phyloP scores from a whole-genome alignment of 352 stramenopile species.

The Chrysophaeum taylorii region DNA sequence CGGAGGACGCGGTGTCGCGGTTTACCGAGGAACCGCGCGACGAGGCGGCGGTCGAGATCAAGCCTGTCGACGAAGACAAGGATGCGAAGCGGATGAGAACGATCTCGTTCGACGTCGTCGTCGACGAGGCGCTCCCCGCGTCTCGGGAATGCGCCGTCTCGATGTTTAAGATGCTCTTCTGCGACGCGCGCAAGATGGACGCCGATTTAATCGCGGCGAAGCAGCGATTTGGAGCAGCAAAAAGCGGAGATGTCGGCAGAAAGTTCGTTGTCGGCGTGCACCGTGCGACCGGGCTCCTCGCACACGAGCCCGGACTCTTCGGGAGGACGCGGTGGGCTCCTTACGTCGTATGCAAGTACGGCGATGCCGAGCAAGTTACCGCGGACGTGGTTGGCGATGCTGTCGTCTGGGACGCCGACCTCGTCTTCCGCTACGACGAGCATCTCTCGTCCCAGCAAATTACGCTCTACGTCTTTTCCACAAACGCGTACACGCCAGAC shows the following conservation, averaged over 20 bases:
- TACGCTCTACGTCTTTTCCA: neutral
- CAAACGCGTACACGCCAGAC: neutral
- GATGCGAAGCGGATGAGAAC: too few relatives aligned
- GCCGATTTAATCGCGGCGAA: too few relatives aligned
- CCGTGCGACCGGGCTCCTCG: neutral
- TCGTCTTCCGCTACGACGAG: neutral
- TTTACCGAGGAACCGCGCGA: too few relatives aligned
- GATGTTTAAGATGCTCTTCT: too few relatives aligned
- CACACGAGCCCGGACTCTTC: neutral
- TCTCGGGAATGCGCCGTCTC: too few relatives aligned
- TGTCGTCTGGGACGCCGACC: neutral
- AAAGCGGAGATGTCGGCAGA: neutral
- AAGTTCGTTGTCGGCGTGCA: neutral
- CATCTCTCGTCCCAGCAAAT: neutral
- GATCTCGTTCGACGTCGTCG: neutral
- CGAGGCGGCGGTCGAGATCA: too few relatives aligned
- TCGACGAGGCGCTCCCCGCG: neutral
- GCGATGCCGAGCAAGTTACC: neutral
- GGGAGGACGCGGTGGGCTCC: neutral
- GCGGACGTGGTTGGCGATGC: neutral
- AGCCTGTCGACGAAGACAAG: too few relatives aligned
- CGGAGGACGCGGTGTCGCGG: too few relatives aligned
- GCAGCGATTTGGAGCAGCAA: too few relatives aligned
- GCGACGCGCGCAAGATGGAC: too few relatives aligned
- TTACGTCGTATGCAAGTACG: neutral